These are phyloP conservation scores for Citrus inodora DNA, from an alignment of 345 rosid genomes.

Conservation along the genomic window DNA sequence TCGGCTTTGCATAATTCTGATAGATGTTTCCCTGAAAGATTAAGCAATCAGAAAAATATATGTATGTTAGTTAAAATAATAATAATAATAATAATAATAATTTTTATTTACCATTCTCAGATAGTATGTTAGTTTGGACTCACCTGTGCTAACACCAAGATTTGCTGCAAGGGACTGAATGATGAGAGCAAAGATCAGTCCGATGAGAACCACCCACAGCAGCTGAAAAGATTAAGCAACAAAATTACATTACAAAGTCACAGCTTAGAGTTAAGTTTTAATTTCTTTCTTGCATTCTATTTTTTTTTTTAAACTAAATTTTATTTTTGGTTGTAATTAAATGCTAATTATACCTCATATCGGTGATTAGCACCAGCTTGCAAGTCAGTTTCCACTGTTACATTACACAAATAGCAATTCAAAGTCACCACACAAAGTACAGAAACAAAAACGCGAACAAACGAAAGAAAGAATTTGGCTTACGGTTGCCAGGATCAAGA, in stretches of 20 bases:
- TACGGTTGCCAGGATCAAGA: constrained; percentile 66
- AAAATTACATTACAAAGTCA: not conserved
- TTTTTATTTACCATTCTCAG: not conserved
- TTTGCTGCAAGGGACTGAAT: constrained; percentile 72
- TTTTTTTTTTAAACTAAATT: not conserved
- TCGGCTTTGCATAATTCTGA: constrained; percentile 67
- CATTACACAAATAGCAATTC: not conserved
- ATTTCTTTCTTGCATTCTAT: not conserved
- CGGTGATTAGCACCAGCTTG: constrained; percentile 63
- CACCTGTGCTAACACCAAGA: constrained; percentile 71
- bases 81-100: no score
- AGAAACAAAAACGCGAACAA: not conserved
- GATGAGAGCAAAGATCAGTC: constrained; percentile 58
- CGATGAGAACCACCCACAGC: constrained; percentile 58
- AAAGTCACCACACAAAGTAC: not conserved
- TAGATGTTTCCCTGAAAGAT: constrained; percentile 53
- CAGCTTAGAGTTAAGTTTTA: not conserved
- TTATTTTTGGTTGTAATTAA: not conserved
- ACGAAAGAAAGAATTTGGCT: not conserved
- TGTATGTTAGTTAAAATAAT: not conserved
- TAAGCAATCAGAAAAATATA: not conserved
- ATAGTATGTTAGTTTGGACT: not conserved
- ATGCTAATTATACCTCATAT: constrained; percentile 41
- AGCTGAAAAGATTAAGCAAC: constrained; percentile 29
- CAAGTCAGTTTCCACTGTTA: constrained; percentile 67